phyloP scores from a whole-genome alignment of 1,139 yeast genomes.

The Kodamaea sp. region DNA sequence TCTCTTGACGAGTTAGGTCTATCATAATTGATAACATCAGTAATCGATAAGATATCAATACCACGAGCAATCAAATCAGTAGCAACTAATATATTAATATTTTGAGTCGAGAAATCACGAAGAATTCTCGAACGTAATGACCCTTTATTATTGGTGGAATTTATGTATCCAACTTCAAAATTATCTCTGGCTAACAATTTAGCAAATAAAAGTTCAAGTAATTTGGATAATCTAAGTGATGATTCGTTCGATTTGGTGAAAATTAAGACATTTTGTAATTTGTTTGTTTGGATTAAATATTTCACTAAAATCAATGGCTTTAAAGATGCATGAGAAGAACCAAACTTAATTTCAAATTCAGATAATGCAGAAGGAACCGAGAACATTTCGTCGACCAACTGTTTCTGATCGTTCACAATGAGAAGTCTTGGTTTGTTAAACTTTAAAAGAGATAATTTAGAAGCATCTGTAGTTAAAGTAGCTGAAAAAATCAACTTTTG shows the following conservation, averaged over 20 bases:
- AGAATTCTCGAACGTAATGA: conserved; percentile 44
- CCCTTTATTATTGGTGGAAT: conserved; percentile 47
- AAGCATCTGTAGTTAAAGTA: conserved; percentile 90
- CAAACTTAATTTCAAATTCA: conserved; percentile 49
- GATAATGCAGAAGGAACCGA: conserved; percentile 52
- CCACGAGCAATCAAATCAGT: conserved; percentile 97
- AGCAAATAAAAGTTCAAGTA: conserved; percentile 48
- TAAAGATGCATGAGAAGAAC: conserved; percentile 53
- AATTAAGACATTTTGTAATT: conserved; percentile 46
- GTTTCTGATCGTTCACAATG: conserved; percentile 58
- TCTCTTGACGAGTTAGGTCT: conserved; percentile 86
- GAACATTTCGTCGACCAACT: conserved; percentile 49
- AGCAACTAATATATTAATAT: conserved; percentile 61
- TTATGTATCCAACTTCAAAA: conserved; percentile 26
- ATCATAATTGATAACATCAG: conserved; percentile 84
- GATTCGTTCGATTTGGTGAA: conserved; percentile 88
- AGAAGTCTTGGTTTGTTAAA: conserved; percentile 68
- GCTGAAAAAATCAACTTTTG: conserved; percentile 84
- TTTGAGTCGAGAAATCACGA: conserved; percentile 51
- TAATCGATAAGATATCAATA: conserved; percentile 70
- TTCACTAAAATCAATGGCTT: conserved; percentile 74
- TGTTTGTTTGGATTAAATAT: conserved; percentile 38
- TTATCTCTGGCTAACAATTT: conserved; percentile 17
- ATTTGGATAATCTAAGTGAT: conserved; percentile 66
- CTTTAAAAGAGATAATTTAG: conserved; percentile 68